Conservation (phyloP, 805 yeast genomes). For the Yarrowia phangngaensis region DNA sequence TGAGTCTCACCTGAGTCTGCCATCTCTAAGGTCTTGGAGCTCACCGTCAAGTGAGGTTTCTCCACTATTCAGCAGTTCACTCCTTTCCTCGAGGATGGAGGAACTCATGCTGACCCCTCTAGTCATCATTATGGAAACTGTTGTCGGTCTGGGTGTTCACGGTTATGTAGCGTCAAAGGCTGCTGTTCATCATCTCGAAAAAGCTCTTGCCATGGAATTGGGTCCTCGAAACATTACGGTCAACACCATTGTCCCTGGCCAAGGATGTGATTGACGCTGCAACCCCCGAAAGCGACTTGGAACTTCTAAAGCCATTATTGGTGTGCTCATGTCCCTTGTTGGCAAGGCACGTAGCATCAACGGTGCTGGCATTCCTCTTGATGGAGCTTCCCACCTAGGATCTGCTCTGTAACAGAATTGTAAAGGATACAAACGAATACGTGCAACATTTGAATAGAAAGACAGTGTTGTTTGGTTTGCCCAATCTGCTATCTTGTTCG, state of each 20-base stretch:
- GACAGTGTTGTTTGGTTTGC: too few relatives aligned
- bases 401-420: slow-evolving; percentile 29
- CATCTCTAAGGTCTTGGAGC: slow-evolving; percentile 56
- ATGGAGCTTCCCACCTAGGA: slow-evolving; percentile 51
- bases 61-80: slow-evolving; percentile 58
- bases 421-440: too few relatives aligned
- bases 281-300: slow-evolving; percentile 69
- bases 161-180: slow-evolving; percentile 75
- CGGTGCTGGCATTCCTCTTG: slow-evolving; percentile 64
- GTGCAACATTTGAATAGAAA: too few relatives aligned
- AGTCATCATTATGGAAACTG: slow-evolving; percentile 62
- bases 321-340: slow-evolving; percentile 53
- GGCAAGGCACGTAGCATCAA: slow-evolving; percentile 55
- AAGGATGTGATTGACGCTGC: slow-evolving; percentile 53
- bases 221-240: slow-evolving; percentile 67
- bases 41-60: slow-evolving; percentile 67
- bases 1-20: slow-evolving; percentile 57
- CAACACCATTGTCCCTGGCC: slow-evolving; percentile 69
- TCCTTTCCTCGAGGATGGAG: slow-evolving; percentile 55
- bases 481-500: too few relatives aligned
- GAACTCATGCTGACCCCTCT: slow-evolving; percentile 55
- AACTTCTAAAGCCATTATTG: slow-evolving; percentile 54
- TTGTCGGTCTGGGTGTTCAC: slow-evolving; percentile 58
- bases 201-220: slow-evolving; percentile 58
- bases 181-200: slow-evolving; percentile 66